A percentile compares a stretch with the other conserved stretches of the same genome.
phyloP scores from a whole-genome alignment of 129 eudicot species.

The Lactuca sativa region DNA sequence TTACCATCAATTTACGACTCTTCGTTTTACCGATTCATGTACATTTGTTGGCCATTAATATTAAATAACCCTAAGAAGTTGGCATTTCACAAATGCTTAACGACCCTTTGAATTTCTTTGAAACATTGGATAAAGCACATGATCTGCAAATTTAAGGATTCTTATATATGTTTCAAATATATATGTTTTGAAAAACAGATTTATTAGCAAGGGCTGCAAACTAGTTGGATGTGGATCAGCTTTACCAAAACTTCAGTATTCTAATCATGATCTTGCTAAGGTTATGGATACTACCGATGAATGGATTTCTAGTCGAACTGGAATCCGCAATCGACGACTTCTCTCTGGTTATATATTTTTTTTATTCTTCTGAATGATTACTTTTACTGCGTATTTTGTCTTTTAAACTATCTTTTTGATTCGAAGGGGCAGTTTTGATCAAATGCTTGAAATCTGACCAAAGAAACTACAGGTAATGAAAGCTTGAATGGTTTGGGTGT shows the following conservation, averaged over 20 bases:
- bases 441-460: background rate
- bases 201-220: slow-evolving; percentile 65
- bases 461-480: slow-evolving; percentile 58
- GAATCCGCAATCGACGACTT: slow-evolving; percentile 69
- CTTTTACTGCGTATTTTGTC: background rate
- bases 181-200: slow-evolving; percentile 23
- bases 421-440: background rate
- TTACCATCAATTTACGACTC: no score
- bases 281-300: slow-evolving; percentile 77
- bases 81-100: no score
- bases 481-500: slow-evolving; percentile 66
- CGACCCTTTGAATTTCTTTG: no score
- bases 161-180: background rate
- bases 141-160: no score
- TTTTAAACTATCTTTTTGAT: background rate
- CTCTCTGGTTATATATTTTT: slow-evolving; percentile 50
- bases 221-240: slow-evolving; percentile 94
- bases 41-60: no score
- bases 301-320: slow-evolving; percentile 78
- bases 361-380: background rate
- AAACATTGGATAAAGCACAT: no score
- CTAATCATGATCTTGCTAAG: slow-evolving; percentile 77
- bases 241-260: slow-evolving; percentile 53
- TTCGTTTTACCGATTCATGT: no score
- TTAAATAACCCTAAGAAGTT: no score